Evolutionary conservation across 2,329 filamentous ascomycete species (phyloP).

Genomic region (Neofusicoccum ribis): DNA sequence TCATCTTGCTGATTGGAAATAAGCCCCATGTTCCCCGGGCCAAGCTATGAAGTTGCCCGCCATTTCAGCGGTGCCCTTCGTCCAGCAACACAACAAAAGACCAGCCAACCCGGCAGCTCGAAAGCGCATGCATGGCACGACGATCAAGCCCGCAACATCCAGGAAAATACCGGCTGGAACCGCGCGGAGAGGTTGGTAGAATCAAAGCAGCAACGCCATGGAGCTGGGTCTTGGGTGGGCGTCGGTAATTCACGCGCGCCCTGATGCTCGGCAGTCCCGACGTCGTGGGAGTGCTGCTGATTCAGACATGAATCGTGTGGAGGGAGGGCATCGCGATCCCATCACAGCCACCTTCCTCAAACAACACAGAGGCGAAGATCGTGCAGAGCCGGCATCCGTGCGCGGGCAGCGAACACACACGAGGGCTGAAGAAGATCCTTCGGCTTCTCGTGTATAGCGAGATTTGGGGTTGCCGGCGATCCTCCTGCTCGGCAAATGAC

Average conservation of each 20-base stretch:
- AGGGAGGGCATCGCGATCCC: neutral
- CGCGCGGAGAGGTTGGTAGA: neutral
- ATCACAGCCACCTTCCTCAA: neutral
- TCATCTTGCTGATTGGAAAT: too few relatives aligned
- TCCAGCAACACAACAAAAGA: neutral
- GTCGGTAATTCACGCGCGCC: too few relatives aligned
- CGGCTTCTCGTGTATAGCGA: neutral
- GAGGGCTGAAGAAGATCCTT: neutral
- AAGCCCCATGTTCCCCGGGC: too few relatives aligned
- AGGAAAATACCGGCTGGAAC: neutral
- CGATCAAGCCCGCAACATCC: neutral
- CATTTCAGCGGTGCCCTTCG: too few relatives aligned
- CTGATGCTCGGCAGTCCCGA: neutral
- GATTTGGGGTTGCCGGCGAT: conserved; percentile 2
- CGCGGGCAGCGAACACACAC: neutral
- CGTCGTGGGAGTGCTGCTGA: neutral
- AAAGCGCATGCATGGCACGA: neutral
- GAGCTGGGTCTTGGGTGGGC: too few relatives aligned
- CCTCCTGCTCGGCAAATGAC: conserved; percentile 7
- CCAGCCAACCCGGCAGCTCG: neutral
- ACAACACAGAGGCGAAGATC: neutral
- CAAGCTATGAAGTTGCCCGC: too few relatives aligned
- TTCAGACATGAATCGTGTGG: neutral
- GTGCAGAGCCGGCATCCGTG: neutral
- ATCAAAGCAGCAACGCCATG: too few relatives aligned